Evolutionary conservation across 1,284 basidiomycete genomes (phyloP), one percentile per base, ranked within the genome.

Genomic region (Cutaneotrichosporon cavernicola): DNA sequence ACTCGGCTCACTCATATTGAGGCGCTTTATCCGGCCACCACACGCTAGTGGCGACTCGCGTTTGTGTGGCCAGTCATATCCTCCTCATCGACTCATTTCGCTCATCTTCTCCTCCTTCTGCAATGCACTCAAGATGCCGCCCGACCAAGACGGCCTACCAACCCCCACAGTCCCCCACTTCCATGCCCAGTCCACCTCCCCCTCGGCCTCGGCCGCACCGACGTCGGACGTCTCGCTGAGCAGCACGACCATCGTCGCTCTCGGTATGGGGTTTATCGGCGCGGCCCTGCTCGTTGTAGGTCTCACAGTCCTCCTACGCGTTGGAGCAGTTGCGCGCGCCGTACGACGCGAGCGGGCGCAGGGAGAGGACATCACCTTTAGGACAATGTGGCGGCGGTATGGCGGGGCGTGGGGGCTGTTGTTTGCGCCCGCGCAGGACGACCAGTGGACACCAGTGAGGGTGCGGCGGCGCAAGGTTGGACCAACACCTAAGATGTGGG

Each of bases 211-310:
- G 40, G 4, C 36, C 2, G 30, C 26, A 5, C n/a, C 14, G 34
- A 36, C 36, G 2, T 14, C 49, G 14, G 30, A n/a, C 16, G 46
- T 34, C 26, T 30, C 30, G 30, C 56, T 68, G 3, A 60, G 64
- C 5, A 34, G 30, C 10, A 47, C 62, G 4, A 73, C 70, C 11
- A 69, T 73, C 32, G 51, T 70, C 22, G 63, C 68, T 16, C 69
- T 73, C 30, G 72, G 70, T 4, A 64, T 71, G 4, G 70, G 72
- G 11, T 73, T 73, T 40, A 58, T 73, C 56, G 60, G 50, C n/a
- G 66, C 70, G 6, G 70, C 70, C 0, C 26, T 68, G 21, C 30
- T 58, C 38, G 58, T 67, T 9, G 40, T 69, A 4, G 10, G 21
- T 40, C 9, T 62, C 10, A 64, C 70, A 6, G 30, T 63, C 10